phyloP scores from a whole-genome alignment of 1,284 basidiomycete species.

The Apiotrichum sp. region DNA sequence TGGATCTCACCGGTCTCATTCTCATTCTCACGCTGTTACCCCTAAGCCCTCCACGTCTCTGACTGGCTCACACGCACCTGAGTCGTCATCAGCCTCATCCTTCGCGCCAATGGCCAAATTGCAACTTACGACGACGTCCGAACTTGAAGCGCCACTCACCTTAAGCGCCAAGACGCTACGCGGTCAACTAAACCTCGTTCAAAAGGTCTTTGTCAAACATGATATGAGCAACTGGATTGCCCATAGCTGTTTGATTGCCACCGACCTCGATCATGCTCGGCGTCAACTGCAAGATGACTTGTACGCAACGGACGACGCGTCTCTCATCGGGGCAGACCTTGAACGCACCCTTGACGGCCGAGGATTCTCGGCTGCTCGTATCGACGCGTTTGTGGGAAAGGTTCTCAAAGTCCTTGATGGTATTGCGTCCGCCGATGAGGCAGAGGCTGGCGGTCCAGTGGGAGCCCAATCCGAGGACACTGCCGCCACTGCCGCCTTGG shows the following conservation, averaged over 20 bases:
- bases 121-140: not conserved
- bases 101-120: no score
- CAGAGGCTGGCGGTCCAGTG: constrained; percentile 9
- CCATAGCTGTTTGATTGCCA: constrained; percentile 42
- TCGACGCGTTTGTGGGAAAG: constrained; percentile 39
- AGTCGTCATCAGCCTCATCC: constrained; percentile 6
- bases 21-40: constrained; percentile 3
- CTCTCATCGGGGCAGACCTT: constrained; percentile 28
- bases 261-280: constrained; percentile 36
- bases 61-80: constrained; percentile 1
- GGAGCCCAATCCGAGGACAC: not conserved
- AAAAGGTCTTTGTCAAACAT: constrained; percentile 32
- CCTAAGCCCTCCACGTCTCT: constrained; percentile 15
- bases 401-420: constrained; percentile 43
- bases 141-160: constrained; percentile 10
- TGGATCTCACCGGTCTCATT: constrained; percentile 5
- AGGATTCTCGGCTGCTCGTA: constrained; percentile 27
- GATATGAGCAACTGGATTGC: constrained; percentile 41
- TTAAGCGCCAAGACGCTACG: constrained; percentile 31
- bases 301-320: constrained; percentile 37
- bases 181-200: constrained; percentile 30
- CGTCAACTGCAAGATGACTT: constrained; percentile 35
- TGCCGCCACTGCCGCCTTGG: constrained; percentile 11
- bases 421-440: constrained; percentile 38
- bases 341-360: constrained; percentile 23